Evolutionary conservation across 2,329 filamentous ascomycete genomes (phyloP), one percentile per base, ranked within the genome.

Genomic region (Neonectria punicea): DNA sequence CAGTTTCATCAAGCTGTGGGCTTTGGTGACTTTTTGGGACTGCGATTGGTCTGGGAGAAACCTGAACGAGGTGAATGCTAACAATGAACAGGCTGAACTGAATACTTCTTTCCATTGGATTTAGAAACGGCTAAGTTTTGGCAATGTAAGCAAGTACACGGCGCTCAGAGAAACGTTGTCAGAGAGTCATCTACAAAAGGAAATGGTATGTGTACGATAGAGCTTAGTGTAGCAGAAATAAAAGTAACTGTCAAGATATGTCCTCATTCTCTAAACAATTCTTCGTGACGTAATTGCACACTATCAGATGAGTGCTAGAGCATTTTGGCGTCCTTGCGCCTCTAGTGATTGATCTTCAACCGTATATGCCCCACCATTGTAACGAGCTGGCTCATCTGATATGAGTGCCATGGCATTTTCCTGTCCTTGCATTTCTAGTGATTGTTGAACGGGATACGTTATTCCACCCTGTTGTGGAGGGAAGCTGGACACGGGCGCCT

Each of bases 1-100:
- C 73, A 84, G 84, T 28, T 71, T 87, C 2, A 81, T 90, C 68
- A 90, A 90, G 77, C 30, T 89, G 0, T 86, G 82, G 70, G 86
- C 86, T 0, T 55, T 86, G 22, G 57, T 87, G 4, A 91, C 88
- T 0, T 84, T 86, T 54, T 85, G 77, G 73, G 77, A 84, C 55
- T 78, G 75, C 25, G 68, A 55, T 5, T 86, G 84, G 84, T 75
- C 69, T 7, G 70, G 72, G 3, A 44, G 70, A 22, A 65, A 71
- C 13, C 72, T 84, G 11, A 63, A 67, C 0, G 64, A 69, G 0
- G 55, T 79, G 18, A 65, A 71, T 5, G 44, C 44, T 2, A 54
- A 57, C n/a, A 18, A 54, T 4, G 58, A 46, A 20, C 34, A 63
- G 47, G 34, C 28, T 13, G 53, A 50, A 0, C 39, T 70, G 3